These are phyloP conservation scores for Tardiomyces digboiensis DNA, from an alignment of 1,139 yeast genomes.

Conservation along the genomic window DNA sequence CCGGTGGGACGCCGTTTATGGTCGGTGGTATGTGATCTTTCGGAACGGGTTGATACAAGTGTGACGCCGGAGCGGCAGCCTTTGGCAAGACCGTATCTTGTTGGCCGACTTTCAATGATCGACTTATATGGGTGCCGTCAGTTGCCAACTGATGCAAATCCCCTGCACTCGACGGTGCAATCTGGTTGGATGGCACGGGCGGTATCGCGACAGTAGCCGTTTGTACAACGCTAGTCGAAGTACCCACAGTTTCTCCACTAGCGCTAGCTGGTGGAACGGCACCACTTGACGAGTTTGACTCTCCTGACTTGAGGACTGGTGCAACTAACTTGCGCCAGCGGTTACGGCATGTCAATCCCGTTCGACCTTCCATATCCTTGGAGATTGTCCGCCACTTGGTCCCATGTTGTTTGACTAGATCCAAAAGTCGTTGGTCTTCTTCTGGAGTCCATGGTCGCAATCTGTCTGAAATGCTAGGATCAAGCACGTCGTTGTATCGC, in stretches of 20 bases:
- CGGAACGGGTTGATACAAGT: not conserved
- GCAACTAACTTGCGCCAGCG: constrained; percentile 86
- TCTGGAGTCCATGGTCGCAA: constrained; percentile 71
- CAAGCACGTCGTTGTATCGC: constrained; percentile 79
- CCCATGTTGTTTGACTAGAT: constrained; percentile 63
- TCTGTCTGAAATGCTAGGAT: constrained; percentile 71
- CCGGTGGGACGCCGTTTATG: not conserved
- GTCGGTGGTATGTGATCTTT: not conserved
- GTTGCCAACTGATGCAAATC: too few species aligned
- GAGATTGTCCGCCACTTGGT: constrained; percentile 89
- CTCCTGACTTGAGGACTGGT: constrained; percentile 65
- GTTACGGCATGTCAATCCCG: constrained; percentile 84
- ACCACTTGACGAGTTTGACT: too few species aligned
- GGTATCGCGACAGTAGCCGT: too few species aligned
- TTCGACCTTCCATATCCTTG: constrained; percentile 61
- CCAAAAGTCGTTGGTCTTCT: constrained; percentile 63
- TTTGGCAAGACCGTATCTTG: too few species aligned
- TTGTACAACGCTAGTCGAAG: too few species aligned
- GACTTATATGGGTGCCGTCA: too few species aligned
- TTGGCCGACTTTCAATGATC: too few species aligned
- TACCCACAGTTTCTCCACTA: too few species aligned
- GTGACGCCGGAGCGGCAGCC: too few species aligned
- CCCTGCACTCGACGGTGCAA: too few species aligned
- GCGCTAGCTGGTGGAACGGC: too few species aligned
- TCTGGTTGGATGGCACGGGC: too few species aligned